A percentile compares a stretch with the other conserved stretches of the same genome.
Evolutionary conservation across 345 rosid species (phyloP).

Genomic region (Heritiera fomes): DNA sequence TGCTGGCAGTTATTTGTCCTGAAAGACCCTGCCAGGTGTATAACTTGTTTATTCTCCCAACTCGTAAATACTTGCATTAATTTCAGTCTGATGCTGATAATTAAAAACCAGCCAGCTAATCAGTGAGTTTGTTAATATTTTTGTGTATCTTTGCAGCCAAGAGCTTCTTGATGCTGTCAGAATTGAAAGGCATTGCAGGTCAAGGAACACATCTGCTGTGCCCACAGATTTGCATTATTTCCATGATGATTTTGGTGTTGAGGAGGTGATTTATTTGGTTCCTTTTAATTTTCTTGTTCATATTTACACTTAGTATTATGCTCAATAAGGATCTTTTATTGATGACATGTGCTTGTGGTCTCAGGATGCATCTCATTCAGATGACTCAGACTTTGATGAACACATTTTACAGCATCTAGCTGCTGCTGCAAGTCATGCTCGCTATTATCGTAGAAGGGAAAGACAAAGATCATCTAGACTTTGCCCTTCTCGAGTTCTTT

Average conservation of each 20-base stretch:
- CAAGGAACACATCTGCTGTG: slow-evolving; percentile 39
- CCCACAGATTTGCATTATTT: slow-evolving; percentile 30
- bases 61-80: neutral
- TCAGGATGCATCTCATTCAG: slow-evolving; percentile 57
- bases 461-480: slow-evolving; percentile 42
- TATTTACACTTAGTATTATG: slow-evolving; percentile 1
- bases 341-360: neutral
- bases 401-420: slow-evolving; percentile 63
- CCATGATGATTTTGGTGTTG: slow-evolving; percentile 45
- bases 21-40: slow-evolving; percentile 71
- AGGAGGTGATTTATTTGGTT: slow-evolving; percentile 46
- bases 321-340: neutral
- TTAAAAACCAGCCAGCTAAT: slow-evolving; percentile 19
- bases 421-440: slow-evolving; percentile 54
- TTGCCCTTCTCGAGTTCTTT: slow-evolving; percentile 38
- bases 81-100: slow-evolving; percentile 12
- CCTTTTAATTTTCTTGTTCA: neutral
- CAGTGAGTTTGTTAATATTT: neutral
- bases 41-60: neutral
- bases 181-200: slow-evolving; percentile 53
- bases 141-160: slow-evolving; percentile 50
- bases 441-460: slow-evolving; percentile 56
- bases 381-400: slow-evolving; percentile 62
- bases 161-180: slow-evolving; percentile 77
- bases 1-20: slow-evolving; percentile 77